phyloP scores from a whole-genome alignment of 225 moss, liverwort and hornwort species.

The Polytrichum commune region DNA sequence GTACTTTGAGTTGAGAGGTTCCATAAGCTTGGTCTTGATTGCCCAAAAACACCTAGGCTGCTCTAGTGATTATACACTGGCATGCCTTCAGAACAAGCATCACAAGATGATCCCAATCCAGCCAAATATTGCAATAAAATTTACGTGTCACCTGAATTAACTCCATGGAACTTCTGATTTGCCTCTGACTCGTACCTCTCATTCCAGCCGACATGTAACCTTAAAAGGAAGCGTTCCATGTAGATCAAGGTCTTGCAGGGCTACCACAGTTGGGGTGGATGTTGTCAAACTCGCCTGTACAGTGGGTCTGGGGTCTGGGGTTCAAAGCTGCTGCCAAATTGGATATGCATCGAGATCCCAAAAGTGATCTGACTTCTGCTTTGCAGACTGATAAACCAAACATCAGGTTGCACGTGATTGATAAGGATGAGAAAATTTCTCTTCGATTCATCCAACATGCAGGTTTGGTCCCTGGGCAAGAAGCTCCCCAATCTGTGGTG shows the following conservation, averaged over 20 bases:
- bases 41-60: constrained; percentile 28
- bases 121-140: constrained; percentile 16
- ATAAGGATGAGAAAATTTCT: background rate
- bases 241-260: background rate
- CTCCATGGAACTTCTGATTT: background rate
- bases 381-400: constrained; percentile 1
- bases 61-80: constrained; percentile 7
- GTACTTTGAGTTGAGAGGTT: constrained; percentile 8
- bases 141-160: constrained; percentile 17
- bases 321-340: constrained; percentile 7
- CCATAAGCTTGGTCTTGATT: constrained; percentile 1
- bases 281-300: constrained; percentile 23
- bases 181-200: background rate
- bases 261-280: constrained; percentile 1
- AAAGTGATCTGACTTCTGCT: background rate
- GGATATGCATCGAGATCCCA: constrained; percentile 5
- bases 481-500: too few species aligned
- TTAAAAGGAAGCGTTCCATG: constrained; percentile 2
- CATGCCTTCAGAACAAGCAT: constrained; percentile 8
- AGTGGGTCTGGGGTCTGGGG: constrained; percentile 13
- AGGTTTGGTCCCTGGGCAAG: background rate
- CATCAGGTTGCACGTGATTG: background rate
- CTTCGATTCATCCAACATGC: background rate
- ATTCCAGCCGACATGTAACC: background rate
- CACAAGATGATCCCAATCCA: constrained; percentile 22